Evolutionary conservation across 208 protist species (phyloP).

Genomic region (Baffinella frigidus): DNA sequence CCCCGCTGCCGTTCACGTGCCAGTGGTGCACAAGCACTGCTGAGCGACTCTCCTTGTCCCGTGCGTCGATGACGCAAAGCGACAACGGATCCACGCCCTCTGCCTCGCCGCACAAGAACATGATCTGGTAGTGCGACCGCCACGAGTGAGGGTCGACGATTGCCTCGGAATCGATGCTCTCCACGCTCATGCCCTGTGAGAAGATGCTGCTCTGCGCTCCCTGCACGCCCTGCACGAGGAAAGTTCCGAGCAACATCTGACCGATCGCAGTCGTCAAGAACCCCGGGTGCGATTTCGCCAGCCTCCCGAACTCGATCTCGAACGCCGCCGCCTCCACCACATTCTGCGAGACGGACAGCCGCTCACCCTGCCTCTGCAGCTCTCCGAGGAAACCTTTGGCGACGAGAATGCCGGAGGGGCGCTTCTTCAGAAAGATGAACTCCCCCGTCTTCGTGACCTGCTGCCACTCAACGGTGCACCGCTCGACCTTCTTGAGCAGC

Average conservation of each 20-base stretch:
- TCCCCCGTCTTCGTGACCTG: no score
- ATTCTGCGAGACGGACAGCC: neutral
- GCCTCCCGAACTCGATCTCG: neutral
- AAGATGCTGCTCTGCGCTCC: neutral
- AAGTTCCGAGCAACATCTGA: neutral
- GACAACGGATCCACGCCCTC: neutral
- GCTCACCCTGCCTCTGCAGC: neutral
- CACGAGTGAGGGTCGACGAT: neutral
- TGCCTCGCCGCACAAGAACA: neutral
- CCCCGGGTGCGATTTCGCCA: neutral
- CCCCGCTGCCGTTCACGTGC: neutral
- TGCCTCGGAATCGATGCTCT: neutral
- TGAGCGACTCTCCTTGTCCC: neutral
- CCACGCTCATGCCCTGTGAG: neutral
- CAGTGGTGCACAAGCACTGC: neutral
- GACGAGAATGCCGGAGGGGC: neutral
- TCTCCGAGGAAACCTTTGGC: neutral
- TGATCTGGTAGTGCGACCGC: neutral
- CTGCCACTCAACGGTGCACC: no score
- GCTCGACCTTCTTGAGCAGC: no score
- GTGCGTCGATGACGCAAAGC: neutral
- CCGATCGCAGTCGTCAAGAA: neutral
- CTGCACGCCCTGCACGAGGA: neutral
- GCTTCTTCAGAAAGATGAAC: neutral
- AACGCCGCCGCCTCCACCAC: neutral